phyloP scores from a whole-genome alignment of 805 yeast genomes.

The Metschnikowia cubensis region DNA sequence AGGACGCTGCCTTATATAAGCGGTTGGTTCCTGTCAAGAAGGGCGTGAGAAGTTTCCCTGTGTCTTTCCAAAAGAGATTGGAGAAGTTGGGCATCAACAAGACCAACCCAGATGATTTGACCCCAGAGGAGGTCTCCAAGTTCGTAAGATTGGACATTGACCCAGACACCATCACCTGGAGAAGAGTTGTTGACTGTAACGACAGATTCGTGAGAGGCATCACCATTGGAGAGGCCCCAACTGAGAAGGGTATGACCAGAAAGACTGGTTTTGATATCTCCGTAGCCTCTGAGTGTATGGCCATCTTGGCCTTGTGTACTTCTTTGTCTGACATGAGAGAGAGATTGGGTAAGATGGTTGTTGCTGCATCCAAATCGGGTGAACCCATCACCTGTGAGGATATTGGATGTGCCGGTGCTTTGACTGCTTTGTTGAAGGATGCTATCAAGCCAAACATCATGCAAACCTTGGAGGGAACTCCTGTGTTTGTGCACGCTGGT shows the following conservation, averaged over 20 bases:
- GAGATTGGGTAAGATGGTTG: constrained; percentile 71
- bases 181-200: constrained; percentile 81
- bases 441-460: constrained; percentile 80
- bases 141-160: constrained; percentile 73
- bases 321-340: constrained; percentile 69
- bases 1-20: constrained; percentile 67
- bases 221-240: constrained; percentile 77
- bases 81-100: constrained; percentile 64
- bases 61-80: constrained; percentile 64
- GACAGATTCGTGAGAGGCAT: constrained; percentile 77
- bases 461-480: constrained; percentile 88
- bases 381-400: constrained; percentile 80
- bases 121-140: constrained; percentile 58
- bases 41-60: constrained; percentile 64
- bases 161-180: constrained; percentile 76
- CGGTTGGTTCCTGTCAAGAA: constrained; percentile 73
- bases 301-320: constrained; percentile 70
- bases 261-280: constrained; percentile 79
- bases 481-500: constrained; percentile 84
- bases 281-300: constrained; percentile 85
- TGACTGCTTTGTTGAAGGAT: constrained; percentile 76
- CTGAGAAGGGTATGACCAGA: constrained; percentile 71
- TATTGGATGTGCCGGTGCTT: constrained; percentile 82
- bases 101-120: constrained; percentile 68
- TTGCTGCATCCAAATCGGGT: constrained; percentile 64